Percentiles rank a stretch among this genome's conserved stretches.
Evolutionary conservation across 2,329 filamentous ascomycete genomes (phyloP).

Genomic region (Arthrobotrys conoides): DNA sequence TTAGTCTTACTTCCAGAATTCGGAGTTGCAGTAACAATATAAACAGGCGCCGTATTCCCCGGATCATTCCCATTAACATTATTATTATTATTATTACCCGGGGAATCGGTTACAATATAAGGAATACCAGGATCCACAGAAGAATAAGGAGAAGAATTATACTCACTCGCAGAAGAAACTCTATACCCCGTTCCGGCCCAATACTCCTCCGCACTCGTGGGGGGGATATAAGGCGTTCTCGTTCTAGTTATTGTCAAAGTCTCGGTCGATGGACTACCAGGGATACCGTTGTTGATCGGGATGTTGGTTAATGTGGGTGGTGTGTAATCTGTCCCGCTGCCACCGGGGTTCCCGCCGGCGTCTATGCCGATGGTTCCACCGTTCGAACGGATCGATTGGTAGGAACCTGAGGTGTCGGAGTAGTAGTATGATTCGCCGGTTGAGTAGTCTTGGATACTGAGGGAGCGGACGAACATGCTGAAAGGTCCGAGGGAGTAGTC

Average conservation of each 20-base stretch:
- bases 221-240: constrained; percentile 73
- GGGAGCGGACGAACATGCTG: constrained; percentile 83
- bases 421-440: constrained; percentile 89
- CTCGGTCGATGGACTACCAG: constrained; percentile 81
- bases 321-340: constrained; percentile 73
- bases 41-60: constrained; percentile 64
- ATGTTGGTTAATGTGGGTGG: constrained; percentile 69
- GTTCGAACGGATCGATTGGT: constrained; percentile 85
- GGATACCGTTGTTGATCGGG: constrained; percentile 72
- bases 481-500: constrained; percentile 88
- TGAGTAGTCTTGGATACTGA: constrained; percentile 90
- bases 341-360: constrained; percentile 71
- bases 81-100: constrained; percentile 9
- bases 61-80: constrained; percentile 37
- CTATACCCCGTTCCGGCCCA: constrained; percentile 58
- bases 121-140: constrained; percentile 43
- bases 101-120: constrained; percentile 55
- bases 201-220: constrained; percentile 65
- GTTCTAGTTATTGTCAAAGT: constrained; percentile 21
- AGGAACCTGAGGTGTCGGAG: constrained; percentile 81
- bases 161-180: constrained; percentile 59
- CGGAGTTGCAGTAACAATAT: constrained; percentile 64
- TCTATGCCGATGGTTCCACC: constrained; percentile 77
- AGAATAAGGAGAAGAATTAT: constrained; percentile 30
- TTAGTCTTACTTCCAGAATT: constrained; percentile 55